These are phyloP conservation scores for Passiflora organensis DNA, from an alignment of 345 rosid genomes.

Conservation along the genomic window DNA sequence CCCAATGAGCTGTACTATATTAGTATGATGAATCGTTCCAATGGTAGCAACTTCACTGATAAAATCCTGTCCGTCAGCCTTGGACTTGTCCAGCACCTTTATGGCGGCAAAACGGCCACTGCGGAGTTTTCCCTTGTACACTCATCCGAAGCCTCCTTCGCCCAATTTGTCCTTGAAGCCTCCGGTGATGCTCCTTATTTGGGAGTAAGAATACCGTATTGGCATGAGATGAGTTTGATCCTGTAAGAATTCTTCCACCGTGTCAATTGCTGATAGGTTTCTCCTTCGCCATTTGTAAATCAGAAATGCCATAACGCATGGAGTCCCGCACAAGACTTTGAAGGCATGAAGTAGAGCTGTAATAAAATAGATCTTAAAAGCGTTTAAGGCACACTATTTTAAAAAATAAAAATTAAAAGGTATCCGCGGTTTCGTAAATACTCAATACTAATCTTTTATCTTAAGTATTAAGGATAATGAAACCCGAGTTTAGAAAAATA, in stretches of 20 bases:
- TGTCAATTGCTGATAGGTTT: not conserved
- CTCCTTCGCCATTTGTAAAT: not conserved
- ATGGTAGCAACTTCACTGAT: not conserved
- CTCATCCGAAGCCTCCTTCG: slow-evolving; percentile 1
- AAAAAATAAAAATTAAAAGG: not conserved
- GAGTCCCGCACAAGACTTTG: not conserved
- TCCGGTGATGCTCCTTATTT: not conserved
- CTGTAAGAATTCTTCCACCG: not conserved
- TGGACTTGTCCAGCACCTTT: not conserved
- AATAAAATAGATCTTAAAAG: not conserved
- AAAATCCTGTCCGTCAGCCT: not conserved
- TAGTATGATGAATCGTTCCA: not conserved
- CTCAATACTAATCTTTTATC: no score
- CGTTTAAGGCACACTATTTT: no score
- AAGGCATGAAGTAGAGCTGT: not conserved
- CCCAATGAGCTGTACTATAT: not conserved
- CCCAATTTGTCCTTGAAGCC: not conserved
- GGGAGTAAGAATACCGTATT: not conserved
- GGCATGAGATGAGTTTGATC: not conserved
- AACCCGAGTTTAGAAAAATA: no score
- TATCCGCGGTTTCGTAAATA: no score
- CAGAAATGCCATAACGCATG: not conserved
- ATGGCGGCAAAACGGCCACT: not conserved
- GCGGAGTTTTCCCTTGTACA: not conserved
- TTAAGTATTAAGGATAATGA: no score